A percentile compares a stretch with the other conserved stretches of the same genome.
phyloP scores from a whole-genome alignment of 2,329 filamentous ascomycete species.

The Colletotrichum sp. region DNA sequence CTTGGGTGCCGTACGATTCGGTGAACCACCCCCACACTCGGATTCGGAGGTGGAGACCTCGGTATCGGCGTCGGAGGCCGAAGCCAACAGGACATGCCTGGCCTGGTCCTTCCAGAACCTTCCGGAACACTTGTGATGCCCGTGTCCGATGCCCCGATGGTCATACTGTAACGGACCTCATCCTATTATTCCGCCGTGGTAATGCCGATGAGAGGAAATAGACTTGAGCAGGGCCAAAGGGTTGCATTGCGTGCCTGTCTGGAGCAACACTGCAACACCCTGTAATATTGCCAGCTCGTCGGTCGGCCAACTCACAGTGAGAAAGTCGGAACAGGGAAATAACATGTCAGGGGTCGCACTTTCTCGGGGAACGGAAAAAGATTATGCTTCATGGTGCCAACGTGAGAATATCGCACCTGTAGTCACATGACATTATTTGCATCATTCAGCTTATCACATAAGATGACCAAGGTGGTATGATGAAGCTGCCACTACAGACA shows the following conservation, averaged over 20 bases:
- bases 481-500: not conserved
- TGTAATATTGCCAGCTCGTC: accelerated
- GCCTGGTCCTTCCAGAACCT: not conserved
- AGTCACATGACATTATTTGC: not conserved
- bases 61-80: not conserved
- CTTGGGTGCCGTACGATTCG: not conserved
- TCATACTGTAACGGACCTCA: accelerated
- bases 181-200: not conserved
- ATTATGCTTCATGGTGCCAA: not conserved
- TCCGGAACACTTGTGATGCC: not conserved
- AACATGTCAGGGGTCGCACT: not conserved
- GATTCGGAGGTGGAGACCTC: not conserved
- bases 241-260: not conserved
- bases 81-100: not conserved
- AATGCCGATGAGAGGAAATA: not conserved
- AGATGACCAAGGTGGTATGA: not conserved
- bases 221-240: not conserved
- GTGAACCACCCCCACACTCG: not conserved
- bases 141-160: not conserved
- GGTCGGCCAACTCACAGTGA: not conserved
- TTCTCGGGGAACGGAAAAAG: not conserved
- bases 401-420: not conserved
- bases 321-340: accelerated
- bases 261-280: not conserved
- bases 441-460: not conserved